Evolutionary conservation across 202 grass and related monocot genomes (phyloP).

Genomic region (Cymbopogon flexuosus): DNA sequence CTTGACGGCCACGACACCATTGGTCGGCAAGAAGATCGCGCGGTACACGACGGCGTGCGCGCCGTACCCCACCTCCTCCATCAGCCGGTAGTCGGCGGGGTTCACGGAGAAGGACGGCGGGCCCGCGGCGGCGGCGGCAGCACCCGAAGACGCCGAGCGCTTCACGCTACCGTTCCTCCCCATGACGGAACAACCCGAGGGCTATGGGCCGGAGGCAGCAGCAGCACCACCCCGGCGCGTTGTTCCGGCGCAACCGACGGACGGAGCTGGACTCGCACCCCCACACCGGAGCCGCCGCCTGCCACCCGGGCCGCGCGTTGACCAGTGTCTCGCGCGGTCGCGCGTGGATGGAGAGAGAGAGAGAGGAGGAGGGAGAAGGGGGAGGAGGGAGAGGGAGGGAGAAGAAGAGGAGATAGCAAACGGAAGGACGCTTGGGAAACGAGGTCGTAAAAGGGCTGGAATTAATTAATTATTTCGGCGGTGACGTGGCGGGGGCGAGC

Average conservation of each 20-base stretch:
- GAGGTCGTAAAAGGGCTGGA: slow-evolving; percentile 28
- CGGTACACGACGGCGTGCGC: slow-evolving; percentile 89
- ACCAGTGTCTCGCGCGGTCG: slow-evolving; percentile 33
- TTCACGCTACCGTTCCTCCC: slow-evolving; percentile 52
- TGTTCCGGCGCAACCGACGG: background rate
- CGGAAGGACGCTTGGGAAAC: slow-evolving; percentile 41
- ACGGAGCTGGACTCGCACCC: background rate
- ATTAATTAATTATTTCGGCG: slow-evolving; percentile 43
- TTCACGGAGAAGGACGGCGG: slow-evolving; percentile 53
- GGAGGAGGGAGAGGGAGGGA: background rate
- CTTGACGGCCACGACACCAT: slow-evolving; percentile 81
- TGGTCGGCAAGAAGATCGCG: slow-evolving; percentile 68
- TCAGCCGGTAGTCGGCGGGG: slow-evolving; percentile 55
- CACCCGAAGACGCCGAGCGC: slow-evolving; percentile 28
- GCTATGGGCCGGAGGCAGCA: background rate
- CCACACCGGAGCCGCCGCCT: slow-evolving; percentile 18
- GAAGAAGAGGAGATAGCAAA: slow-evolving; percentile 26
- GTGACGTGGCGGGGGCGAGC: slow-evolving; percentile 43
- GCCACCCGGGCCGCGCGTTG: slow-evolving; percentile 27
- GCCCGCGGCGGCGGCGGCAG: slow-evolving; percentile 3
- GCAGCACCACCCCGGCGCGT: background rate
- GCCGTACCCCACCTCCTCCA: slow-evolving; percentile 88
- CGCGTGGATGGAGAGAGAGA: background rate
- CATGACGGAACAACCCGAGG: slow-evolving; percentile 37
- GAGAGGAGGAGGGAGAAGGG: background rate